These are phyloP conservation scores for Penicillium sp. DNA, from an alignment of 2,329 filamentous ascomycete species.

Conservation along the genomic window DNA sequence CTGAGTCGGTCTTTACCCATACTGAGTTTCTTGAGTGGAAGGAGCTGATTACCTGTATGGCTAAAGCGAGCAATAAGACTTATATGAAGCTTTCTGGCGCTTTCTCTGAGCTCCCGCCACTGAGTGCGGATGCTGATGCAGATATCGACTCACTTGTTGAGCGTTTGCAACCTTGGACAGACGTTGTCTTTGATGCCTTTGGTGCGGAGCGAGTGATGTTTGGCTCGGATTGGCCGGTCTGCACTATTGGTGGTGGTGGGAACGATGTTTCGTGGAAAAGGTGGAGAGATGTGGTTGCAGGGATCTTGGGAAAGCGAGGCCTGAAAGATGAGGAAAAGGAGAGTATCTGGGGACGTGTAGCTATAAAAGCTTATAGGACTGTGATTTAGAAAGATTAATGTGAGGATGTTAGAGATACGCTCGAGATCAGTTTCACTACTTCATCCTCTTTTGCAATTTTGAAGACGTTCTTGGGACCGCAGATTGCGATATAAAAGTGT, in stretches of 20 bases:
- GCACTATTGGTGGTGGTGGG: conserved; percentile 64
- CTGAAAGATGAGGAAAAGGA: conserved; percentile 62
- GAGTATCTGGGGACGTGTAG: conserved; percentile 72
- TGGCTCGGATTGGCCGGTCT: conserved; percentile 91
- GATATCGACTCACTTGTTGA: conserved; percentile 47
- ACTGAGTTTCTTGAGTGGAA: conserved; percentile 69
- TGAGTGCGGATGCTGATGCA: conserved; percentile 18
- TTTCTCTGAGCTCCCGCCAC: conserved; percentile 73
- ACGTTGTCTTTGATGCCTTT: conserved; percentile 71
- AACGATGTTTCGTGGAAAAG: conserved; percentile 67
- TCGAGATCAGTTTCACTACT: too few species aligned
- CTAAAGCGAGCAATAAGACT: conserved; percentile 58
- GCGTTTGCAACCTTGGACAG: conserved; percentile 68
- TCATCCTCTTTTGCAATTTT: too few species aligned
- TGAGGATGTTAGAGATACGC: background rate
- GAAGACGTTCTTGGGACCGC: too few species aligned
- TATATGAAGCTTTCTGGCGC: conserved; percentile 91
- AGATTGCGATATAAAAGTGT: too few species aligned
- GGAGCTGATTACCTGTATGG: conserved; percentile 65
- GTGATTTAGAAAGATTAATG: background rate
- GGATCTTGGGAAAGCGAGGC: conserved; percentile 53
- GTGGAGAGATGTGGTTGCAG: conserved; percentile 72
- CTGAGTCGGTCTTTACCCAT: conserved; percentile 40
- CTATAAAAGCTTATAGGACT: conserved; percentile 64
- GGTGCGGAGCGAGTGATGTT: conserved; percentile 77